These are phyloP conservation scores for Rhizopogon roseolus DNA, from an alignment of 768 basidiomycete species.

Conservation along the genomic window DNA sequence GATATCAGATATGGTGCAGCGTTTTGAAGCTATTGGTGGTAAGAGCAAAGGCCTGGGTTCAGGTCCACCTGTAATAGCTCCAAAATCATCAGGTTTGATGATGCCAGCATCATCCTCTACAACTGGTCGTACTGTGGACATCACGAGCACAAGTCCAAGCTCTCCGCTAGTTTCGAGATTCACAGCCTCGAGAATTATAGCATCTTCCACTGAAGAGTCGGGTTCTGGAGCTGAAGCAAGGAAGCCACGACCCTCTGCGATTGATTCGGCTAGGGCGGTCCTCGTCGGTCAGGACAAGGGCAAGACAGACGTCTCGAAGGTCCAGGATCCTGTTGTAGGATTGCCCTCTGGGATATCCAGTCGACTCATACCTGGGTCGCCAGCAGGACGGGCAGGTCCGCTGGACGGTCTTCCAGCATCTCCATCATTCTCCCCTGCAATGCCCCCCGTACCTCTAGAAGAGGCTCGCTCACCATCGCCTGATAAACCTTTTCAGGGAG, in stretches of 20 bases:
- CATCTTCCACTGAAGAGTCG: constrained; percentile 7
- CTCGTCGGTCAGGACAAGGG: constrained; percentile 16
- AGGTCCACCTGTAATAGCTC: constrained; percentile 22
- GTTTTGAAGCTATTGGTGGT: constrained; percentile 65
- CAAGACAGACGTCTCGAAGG: constrained; percentile 5
- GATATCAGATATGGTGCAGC: constrained; percentile 83
- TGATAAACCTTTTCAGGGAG: constrained; percentile 77
- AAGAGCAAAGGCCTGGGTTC: constrained; percentile 27
- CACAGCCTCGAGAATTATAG: constrained; percentile 15
- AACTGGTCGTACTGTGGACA: constrained; percentile 15
- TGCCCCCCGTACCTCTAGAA: constrained; percentile 9
- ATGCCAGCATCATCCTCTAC: constrained; percentile 8
- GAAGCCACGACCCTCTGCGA: constrained; percentile 12
- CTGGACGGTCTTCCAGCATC: constrained; percentile 23
- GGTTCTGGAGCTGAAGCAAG: constrained; percentile 11
- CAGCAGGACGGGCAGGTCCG: constrained; percentile 10
- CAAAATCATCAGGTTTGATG: constrained; percentile 27
- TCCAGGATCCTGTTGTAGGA: constrained; percentile 16
- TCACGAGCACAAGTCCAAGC: constrained; percentile 11
- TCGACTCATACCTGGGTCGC: constrained; percentile 11
- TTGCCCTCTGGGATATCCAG: constrained; percentile 17
- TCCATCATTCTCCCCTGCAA: constrained; percentile 4
- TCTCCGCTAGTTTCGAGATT: constrained; percentile 21
- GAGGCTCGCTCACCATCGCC: constrained; percentile 55
- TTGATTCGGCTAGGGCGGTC: constrained; percentile 7